A percentile compares a stretch with the other conserved stretches of the same genome.
Evolutionary conservation across 805 yeast species (phyloP).

Genomic region (Yarrowia deformans): DNA sequence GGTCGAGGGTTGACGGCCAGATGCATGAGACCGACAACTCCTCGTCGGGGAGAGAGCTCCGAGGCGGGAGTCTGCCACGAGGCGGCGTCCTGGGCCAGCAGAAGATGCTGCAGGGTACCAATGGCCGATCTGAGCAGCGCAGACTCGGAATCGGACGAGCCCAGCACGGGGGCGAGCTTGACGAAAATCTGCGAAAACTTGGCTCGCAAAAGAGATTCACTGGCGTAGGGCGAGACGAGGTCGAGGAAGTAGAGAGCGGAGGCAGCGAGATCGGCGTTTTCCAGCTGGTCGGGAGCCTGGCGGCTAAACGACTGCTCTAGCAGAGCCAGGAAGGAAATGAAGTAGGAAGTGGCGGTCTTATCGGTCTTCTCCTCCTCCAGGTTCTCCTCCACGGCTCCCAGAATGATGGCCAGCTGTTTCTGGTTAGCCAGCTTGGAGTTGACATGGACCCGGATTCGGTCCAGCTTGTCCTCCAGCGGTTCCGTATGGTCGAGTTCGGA

Average conservation of each 20-base stretch:
- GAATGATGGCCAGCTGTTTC: slow-evolving; percentile 79
- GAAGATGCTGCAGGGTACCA: slow-evolving; percentile 81
- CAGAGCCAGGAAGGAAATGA: slow-evolving; percentile 81
- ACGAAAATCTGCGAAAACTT: slow-evolving; percentile 81
- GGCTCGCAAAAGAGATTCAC: slow-evolving; percentile 68
- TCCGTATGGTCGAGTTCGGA: slow-evolving; percentile 36
- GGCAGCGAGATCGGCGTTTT: slow-evolving; percentile 70
- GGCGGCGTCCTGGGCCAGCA: slow-evolving; percentile 78
- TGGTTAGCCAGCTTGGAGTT: slow-evolving; percentile 86
- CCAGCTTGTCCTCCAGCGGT: slow-evolving; percentile 44
- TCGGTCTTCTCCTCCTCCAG: slow-evolving; percentile 67
- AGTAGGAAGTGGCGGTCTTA: slow-evolving; percentile 78
- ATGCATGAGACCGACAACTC: slow-evolving; percentile 76
- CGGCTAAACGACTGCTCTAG: slow-evolving; percentile 70
- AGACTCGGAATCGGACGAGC: slow-evolving; percentile 73
- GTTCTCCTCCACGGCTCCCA: slow-evolving; percentile 90
- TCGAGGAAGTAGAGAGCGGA: slow-evolving; percentile 84
- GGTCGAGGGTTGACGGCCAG: slow-evolving; percentile 88
- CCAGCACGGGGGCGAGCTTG: slow-evolving; percentile 80
- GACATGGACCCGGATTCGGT: slow-evolving; percentile 67
- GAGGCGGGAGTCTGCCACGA: slow-evolving; percentile 67
- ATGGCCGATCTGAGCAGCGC: slow-evolving; percentile 82
- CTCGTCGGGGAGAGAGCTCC: slow-evolving; percentile 73
- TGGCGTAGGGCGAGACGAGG: slow-evolving; percentile 69
- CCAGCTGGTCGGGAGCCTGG: slow-evolving; percentile 54